Percentiles rank a stretch among this genome's conserved stretches.
These are phyloP conservation scores for Cercospora sesami DNA, from an alignment of 2,329 filamentous ascomycete genomes.

Conservation along the genomic window DNA sequence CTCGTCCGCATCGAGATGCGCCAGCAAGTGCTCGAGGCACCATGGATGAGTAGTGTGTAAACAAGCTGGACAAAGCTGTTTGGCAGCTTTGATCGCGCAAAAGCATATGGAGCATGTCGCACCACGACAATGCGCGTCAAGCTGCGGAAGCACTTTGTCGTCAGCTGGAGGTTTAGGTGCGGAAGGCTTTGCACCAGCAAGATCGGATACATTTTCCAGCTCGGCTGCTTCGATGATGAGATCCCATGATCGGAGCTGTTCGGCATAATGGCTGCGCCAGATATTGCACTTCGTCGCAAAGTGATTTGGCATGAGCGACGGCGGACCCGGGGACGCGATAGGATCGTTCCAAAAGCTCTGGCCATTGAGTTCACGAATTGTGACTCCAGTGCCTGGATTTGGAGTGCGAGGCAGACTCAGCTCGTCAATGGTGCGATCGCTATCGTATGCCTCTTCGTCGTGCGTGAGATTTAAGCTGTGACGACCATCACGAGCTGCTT, in stretches of 20 bases:
- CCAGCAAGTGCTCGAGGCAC: slow-evolving; percentile 29
- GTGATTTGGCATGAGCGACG: slow-evolving; percentile 52
- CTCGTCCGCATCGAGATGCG: slow-evolving; percentile 7
- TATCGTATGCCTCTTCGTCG: slow-evolving; percentile 37
- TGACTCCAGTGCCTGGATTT: slow-evolving; percentile 42
- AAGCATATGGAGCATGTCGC: slow-evolving; percentile 35
- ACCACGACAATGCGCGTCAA: slow-evolving; percentile 10
- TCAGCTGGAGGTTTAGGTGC: neutral
- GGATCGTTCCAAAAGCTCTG: slow-evolving; percentile 56
- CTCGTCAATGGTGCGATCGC: slow-evolving; percentile 41
- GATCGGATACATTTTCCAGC: slow-evolving; percentile 53
- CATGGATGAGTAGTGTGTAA: slow-evolving; percentile 34
- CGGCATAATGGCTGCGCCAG: slow-evolving; percentile 60
- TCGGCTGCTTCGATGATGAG: slow-evolving; percentile 57
- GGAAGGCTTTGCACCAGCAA: neutral
- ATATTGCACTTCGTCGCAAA: slow-evolving; percentile 51
- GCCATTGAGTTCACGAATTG: slow-evolving; percentile 57
- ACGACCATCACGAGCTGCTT: slow-evolving; percentile 33
- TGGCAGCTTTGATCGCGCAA: slow-evolving; percentile 29
- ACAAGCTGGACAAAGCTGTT: slow-evolving; percentile 37
- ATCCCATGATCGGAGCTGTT: slow-evolving; percentile 60
- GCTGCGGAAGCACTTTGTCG: slow-evolving; percentile 1
- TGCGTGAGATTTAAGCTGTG: slow-evolving; percentile 35
- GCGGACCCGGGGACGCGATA: slow-evolving; percentile 37
- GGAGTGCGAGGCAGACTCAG: slow-evolving; percentile 36